Evolutionary conservation across 257 asterid species (phyloP).

Genomic region (Voacanga thouarsii): DNA sequence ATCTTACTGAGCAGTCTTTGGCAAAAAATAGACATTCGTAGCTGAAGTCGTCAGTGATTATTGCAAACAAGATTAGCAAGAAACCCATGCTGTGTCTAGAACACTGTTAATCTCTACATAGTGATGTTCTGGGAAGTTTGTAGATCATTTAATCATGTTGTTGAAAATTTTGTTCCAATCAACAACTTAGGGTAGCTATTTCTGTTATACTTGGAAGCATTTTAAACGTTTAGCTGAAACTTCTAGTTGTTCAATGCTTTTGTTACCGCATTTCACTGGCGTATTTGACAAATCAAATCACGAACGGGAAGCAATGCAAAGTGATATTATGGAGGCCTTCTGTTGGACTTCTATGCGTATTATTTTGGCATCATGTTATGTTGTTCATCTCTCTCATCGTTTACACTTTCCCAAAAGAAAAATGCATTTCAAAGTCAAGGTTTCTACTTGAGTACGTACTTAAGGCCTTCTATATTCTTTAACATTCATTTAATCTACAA

Average conservation of each 20-base stretch:
- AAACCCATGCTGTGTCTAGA: background rate
- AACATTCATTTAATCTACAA: background rate
- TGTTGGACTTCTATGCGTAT: too few relatives aligned
- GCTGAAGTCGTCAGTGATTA: background rate
- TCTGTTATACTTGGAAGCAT: background rate
- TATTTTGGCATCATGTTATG: too few relatives aligned
- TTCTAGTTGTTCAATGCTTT: too few relatives aligned
- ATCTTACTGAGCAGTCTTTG: slow-evolving; percentile 47
- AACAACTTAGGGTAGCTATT: background rate
- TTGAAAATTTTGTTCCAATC: background rate
- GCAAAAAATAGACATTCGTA: slow-evolving; percentile 28
- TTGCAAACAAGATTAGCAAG: background rate
- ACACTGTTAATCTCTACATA: background rate
- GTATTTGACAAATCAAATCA: background rate
- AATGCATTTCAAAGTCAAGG: background rate
- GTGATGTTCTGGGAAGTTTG: background rate
- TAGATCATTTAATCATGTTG: background rate
- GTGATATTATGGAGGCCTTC: too few relatives aligned
- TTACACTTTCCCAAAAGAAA: background rate
- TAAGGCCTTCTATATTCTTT: background rate
- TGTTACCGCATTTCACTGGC: background rate
- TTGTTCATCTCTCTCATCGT: too few relatives aligned
- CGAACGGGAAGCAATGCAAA: too few relatives aligned
- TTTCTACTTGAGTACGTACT: background rate
- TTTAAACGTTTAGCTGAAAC: too few relatives aligned